These are phyloP conservation scores for Metarhizium album DNA, from an alignment of 2,329 filamentous ascomycete genomes.

Conservation along the genomic window DNA sequence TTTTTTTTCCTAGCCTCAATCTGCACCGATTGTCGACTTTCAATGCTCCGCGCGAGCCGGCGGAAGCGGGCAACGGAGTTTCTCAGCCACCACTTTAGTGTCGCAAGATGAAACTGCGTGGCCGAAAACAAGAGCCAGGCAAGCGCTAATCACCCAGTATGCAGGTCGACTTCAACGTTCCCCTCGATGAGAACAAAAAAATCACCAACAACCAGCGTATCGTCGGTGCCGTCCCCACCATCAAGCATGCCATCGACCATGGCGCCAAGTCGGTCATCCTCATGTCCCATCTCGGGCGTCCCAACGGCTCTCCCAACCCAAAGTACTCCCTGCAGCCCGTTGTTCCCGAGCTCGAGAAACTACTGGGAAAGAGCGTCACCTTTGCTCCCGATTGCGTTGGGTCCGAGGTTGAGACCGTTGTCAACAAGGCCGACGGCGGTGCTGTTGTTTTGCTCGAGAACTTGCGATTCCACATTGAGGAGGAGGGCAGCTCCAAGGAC, in stretches of 20 bases:
- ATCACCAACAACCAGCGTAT: slow-evolving; percentile 99
- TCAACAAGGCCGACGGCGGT: slow-evolving; percentile 71
- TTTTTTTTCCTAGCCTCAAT: neutral
- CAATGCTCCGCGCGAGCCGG: too few species aligned
- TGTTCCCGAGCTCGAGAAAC: slow-evolving; percentile 82
- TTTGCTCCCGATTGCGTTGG: slow-evolving; percentile 90
- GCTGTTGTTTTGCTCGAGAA: slow-evolving; percentile 91
- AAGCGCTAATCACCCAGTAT: slow-evolving; percentile 8
- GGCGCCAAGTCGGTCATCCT: slow-evolving; percentile 87
- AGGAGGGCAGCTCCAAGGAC: slow-evolving; percentile 94
- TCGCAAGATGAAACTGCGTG: too few species aligned
- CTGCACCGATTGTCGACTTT: neutral
- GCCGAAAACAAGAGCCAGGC: neutral
- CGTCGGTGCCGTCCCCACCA: slow-evolving; percentile 86
- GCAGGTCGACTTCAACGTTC: slow-evolving; percentile 99
- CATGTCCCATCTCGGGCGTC: slow-evolving; percentile 97
- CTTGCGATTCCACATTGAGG: slow-evolving; percentile 94
- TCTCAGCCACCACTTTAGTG: too few species aligned
- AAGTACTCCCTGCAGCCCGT: slow-evolving; percentile 96
- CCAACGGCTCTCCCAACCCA: slow-evolving; percentile 75
- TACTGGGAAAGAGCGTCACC: slow-evolving; percentile 71
- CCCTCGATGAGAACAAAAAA: slow-evolving; percentile 83
- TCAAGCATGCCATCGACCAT: slow-evolving; percentile 85
- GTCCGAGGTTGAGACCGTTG: slow-evolving; percentile 76
- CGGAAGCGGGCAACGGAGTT: too few species aligned